Evolutionary conservation across 164 flowering plant species (phyloP).

Genomic region (Nymphaea thermarum): DNA sequence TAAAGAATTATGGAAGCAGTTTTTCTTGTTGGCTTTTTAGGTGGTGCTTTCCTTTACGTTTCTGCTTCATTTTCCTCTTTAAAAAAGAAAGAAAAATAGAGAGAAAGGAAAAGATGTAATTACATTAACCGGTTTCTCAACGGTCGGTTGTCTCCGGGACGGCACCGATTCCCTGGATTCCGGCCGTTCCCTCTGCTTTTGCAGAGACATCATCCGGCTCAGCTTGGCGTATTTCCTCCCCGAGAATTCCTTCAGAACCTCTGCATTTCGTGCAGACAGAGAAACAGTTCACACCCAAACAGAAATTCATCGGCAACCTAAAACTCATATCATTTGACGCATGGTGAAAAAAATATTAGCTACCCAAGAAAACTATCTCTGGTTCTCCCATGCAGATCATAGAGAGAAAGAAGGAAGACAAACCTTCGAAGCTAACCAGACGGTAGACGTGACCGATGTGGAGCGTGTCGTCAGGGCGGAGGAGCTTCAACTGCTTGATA

Average conservation of each 20-base stretch:
- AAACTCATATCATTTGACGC: not conserved
- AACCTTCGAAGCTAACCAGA: slow-evolving; percentile 71
- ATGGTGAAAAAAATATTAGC: too few species aligned
- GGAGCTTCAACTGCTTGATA: slow-evolving; percentile 56
- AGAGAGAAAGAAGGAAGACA: not conserved
- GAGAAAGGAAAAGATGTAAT: too few species aligned
- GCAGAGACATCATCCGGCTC: slow-evolving; percentile 26
- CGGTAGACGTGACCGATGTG: slow-evolving; percentile 69
- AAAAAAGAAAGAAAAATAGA: too few species aligned
- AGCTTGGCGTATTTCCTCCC: slow-evolving; percentile 55
- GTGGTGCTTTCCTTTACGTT: too few species aligned
- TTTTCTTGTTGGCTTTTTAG: too few species aligned
- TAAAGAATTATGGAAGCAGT: too few species aligned
- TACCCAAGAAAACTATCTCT: too few species aligned
- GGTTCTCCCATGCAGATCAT: not conserved
- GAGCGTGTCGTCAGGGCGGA: slow-evolving; percentile 58
- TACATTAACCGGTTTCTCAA: not conserved
- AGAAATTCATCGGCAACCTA: not conserved
- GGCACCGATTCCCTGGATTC: slow-evolving; percentile 4
- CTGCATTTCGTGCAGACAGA: slow-evolving; percentile 16
- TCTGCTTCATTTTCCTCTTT: not conserved
- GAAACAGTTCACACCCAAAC: not conserved
- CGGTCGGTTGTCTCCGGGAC: not conserved
- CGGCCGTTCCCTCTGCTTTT: slow-evolving; percentile 18
- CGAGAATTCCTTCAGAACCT: slow-evolving; percentile 67